phyloP scores from a whole-genome alignment of 148 eudicot species.

The Arctostaphylos glauca region DNA sequence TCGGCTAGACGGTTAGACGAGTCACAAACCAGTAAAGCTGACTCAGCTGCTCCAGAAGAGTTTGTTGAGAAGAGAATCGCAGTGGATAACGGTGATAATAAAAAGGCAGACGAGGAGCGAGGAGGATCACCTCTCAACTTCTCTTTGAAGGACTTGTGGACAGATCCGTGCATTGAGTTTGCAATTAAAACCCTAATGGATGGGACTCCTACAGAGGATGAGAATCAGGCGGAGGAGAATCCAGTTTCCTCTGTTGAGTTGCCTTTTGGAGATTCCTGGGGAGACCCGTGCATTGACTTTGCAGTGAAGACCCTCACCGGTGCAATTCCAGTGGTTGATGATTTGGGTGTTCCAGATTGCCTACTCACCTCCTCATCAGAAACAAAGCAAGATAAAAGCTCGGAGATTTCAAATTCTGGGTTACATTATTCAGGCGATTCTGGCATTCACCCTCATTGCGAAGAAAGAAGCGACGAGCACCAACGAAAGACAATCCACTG shows the following conservation, averaged over 20 bases:
- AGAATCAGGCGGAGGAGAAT: background rate
- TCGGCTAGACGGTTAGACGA: conserved; percentile 9
- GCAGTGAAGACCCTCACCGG: conserved; percentile 54
- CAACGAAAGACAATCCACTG: conserved; percentile 1
- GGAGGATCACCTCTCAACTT: conserved; percentile 29
- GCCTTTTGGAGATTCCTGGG: conserved; percentile 30
- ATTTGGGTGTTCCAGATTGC: conserved; percentile 10
- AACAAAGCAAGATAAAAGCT: conserved; percentile 1
- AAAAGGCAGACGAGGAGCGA: conserved; percentile 23
- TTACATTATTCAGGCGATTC: conserved; percentile 14
- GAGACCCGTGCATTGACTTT: conserved; percentile 49
- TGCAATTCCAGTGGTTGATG: conserved; percentile 28
- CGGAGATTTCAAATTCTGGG: conserved; percentile 12
- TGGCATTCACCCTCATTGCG: conserved; percentile 7
- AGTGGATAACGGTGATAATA: conserved; percentile 17
- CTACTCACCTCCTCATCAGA: conserved; percentile 26
- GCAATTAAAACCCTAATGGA: conserved; percentile 86
- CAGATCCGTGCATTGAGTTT: conserved; percentile 87
- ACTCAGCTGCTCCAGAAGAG: conserved; percentile 19
- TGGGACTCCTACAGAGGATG: conserved; percentile 34
- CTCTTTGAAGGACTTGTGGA: conserved; percentile 44
- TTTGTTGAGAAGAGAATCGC: background rate
- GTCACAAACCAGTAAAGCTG: conserved; percentile 11
- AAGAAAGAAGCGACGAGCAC: conserved; percentile 6
- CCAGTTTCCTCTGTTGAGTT: conserved; percentile 9